phyloP scores from a whole-genome alignment of 2,329 filamentous ascomycete genomes.

The Alternaria consortialis region DNA sequence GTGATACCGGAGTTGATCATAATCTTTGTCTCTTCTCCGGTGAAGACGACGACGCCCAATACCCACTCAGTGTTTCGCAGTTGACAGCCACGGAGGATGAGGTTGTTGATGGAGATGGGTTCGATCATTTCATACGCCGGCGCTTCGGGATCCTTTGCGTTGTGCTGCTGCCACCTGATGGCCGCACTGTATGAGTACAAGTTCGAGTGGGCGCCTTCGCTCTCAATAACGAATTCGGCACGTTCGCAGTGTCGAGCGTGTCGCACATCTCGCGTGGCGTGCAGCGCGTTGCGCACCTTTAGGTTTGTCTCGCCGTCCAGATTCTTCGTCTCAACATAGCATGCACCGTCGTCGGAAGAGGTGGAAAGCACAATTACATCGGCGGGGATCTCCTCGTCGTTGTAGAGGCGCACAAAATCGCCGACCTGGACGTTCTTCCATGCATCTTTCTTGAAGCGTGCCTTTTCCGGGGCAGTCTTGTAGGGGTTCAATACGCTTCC shows the following conservation, averaged over 20 bases:
- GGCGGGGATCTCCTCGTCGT: slow-evolving; percentile 92
- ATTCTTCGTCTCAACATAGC: slow-evolving; percentile 98
- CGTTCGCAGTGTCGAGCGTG: slow-evolving; percentile 93
- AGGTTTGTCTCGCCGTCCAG: slow-evolving; percentile 97
- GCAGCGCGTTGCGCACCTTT: slow-evolving; percentile 90
- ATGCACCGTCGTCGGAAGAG: slow-evolving; percentile 91
- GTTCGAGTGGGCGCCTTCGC: slow-evolving; percentile 90
- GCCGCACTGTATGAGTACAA: slow-evolving; percentile 94
- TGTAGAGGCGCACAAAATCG: slow-evolving; percentile 96
- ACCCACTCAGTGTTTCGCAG: slow-evolving; percentile 96
- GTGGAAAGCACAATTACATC: slow-evolving; percentile 93
- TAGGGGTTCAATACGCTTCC: slow-evolving; percentile 79
- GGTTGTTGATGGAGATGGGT: slow-evolving; percentile 92
- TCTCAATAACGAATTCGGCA: slow-evolving; percentile 86
- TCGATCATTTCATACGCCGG: slow-evolving; percentile 83
- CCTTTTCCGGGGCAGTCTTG: slow-evolving; percentile 70
- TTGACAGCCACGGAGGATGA: slow-evolving; percentile 91
- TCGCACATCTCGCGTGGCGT: slow-evolving; percentile 81
- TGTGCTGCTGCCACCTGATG: slow-evolving; percentile 82
- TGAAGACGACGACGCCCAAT: slow-evolving; percentile 91
- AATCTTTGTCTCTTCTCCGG: slow-evolving; percentile 95
- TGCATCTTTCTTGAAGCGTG: slow-evolving; percentile 87
- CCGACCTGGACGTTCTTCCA: slow-evolving; percentile 98
- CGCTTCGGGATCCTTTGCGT: slow-evolving; percentile 69
- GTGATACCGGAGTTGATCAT: slow-evolving; percentile 99